Base-by-base conservation (phyloP, 2,329 filamentous ascomycete genomes). In the Hypoxylon sp. region DNA sequence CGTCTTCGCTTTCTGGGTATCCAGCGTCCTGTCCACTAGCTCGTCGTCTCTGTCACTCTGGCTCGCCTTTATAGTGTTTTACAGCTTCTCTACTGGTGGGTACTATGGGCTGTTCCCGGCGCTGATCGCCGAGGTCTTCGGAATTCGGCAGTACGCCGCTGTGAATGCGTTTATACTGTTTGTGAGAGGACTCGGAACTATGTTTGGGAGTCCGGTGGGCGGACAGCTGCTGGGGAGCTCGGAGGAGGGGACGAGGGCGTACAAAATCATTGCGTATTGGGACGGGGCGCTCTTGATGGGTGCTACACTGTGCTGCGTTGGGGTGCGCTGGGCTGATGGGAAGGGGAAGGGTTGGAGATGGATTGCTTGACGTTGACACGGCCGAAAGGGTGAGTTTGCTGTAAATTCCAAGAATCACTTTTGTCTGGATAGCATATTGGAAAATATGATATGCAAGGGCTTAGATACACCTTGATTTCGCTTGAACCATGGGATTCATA, bases 91-190 rank as follows among this genome's bases (percentile, higher is more conserved):
- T 2, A 77, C 76, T 1, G 81, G 81, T 18, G 80, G 81, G 0
- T 83, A 83, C 61, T 81, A 82, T 68, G 78, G 76, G 8, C 71
- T 83, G 4, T 82, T 83, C 60, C 81, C 81, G 1, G 81, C 80
- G 0, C 78, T 80, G 8, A 78, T 83, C 12, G 79, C 80, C n/a
- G 81, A 84, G 62, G 79, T 83, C 3, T 83, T 83, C 71, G 81
- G 81, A 2, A 80, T 83, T 26, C 77, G 79, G 59, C 79, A 80
- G 48, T 83, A 83, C 65, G 80, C 80, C 0, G 79, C 79, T 18
- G 80, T 83, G 3, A 83, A 82, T 66, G 80, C 80, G 2, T 83
- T 82, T 58, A 79, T 83, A 14, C 78, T 82, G 36, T 81, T 83
- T 49, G 73, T 83, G 0, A 72, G 80, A 44, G 81, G 81, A 0